Conservation (phyloP, 2,329 filamentous ascomycete genomes). For the Fusarium tuaranense region DNA sequence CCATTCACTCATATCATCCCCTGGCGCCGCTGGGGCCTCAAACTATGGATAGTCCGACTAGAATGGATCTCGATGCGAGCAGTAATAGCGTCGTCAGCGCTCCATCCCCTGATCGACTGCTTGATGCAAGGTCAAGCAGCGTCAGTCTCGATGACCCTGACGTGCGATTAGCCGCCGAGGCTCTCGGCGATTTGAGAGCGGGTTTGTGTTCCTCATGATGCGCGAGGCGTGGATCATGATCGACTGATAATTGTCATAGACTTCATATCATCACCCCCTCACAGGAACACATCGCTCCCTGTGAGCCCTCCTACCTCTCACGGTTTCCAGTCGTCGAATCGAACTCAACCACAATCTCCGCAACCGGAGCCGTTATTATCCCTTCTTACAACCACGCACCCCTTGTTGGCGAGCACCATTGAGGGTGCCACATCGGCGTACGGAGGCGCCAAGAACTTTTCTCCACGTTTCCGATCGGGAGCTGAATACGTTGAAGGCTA, state of each 20-base stretch:
- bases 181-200: constrained; percentile 78
- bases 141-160: constrained; percentile 75
- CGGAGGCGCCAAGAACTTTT: constrained; percentile 88
- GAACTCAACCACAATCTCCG: constrained; percentile 52
- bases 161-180: constrained; percentile 78
- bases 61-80: constrained; percentile 61
- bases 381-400: constrained; percentile 88
- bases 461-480: constrained; percentile 87
- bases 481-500: constrained; percentile 93
- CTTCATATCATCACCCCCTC: constrained; percentile 73
- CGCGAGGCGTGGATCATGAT: constrained; percentile 8
- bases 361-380: constrained; percentile 85
- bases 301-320: constrained; percentile 51
- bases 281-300: constrained; percentile 56
- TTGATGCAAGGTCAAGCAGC: constrained; percentile 60
- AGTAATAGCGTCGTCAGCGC: constrained; percentile 56
- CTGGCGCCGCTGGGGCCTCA: constrained; percentile 43
- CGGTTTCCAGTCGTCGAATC: constrained; percentile 44
- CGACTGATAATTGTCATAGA: constrained; percentile 57
- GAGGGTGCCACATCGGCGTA: constrained; percentile 88
- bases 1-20: constrained; percentile 58
- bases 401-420: constrained; percentile 85
- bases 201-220: constrained; percentile 58
- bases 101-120: constrained; percentile 59
- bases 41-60: constrained; percentile 57